Evolutionary conservation across 1,139 yeast species (phyloP).

Genomic region (Trichomonascaceae sp.): DNA sequence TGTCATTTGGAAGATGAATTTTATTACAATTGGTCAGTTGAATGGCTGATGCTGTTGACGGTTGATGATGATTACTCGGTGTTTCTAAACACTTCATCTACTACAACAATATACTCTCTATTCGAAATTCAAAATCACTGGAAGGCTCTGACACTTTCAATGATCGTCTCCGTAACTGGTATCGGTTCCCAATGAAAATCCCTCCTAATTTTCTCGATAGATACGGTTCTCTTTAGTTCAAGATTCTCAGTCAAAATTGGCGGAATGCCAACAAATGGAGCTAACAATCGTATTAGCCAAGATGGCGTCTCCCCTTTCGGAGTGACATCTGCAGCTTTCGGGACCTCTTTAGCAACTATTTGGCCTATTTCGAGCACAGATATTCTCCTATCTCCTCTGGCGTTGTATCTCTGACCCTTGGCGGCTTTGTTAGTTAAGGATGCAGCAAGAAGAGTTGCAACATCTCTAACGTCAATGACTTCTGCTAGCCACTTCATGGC

Average conservation of each 20-base stretch:
- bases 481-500: background rate
- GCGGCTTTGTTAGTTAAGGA: background rate
- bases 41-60: too few species aligned
- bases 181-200: background rate
- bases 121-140: background rate
- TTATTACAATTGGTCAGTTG: too few species aligned
- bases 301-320: background rate
- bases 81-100: background rate
- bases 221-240: background rate
- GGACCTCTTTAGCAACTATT: background rate
- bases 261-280: background rate
- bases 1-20: background rate
- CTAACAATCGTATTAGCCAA: background rate
- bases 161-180: background rate
- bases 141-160: background rate
- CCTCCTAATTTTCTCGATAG: background rate
- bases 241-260: background rate
- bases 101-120: too few species aligned
- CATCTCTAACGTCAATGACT: background rate
- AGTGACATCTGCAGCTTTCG: background rate
- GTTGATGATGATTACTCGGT: background rate
- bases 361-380: background rate
- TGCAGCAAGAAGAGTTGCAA: background rate
- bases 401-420: background rate
- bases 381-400: background rate